A percentile compares a stretch with the other conserved stretches of the same genome.
phyloP scores from a whole-genome alignment of 495 filamentous ascomycete species.

The Lentithecium fluviatile region DNA sequence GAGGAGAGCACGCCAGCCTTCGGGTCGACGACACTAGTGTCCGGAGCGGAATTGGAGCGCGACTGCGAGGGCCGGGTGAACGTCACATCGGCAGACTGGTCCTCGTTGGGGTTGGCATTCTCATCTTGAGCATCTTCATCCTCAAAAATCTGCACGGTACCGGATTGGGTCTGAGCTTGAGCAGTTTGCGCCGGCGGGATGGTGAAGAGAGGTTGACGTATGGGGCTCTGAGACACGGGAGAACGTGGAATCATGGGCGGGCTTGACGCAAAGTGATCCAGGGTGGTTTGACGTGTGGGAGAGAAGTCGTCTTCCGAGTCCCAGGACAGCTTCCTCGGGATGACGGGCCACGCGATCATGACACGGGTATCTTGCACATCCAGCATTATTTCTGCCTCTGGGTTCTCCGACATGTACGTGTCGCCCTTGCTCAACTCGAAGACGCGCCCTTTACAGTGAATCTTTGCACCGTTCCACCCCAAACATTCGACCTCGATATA shows the following conservation, averaged over 20 bases:
- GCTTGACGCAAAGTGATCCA: slow-evolving; percentile 54
- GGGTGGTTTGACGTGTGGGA: slow-evolving; percentile 45
- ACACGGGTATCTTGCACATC: slow-evolving; percentile 93
- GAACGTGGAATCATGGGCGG: slow-evolving; percentile 59
- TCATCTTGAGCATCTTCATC: slow-evolving; percentile 50
- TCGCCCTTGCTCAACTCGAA: slow-evolving; percentile 87
- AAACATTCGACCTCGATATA: slow-evolving; percentile 83
- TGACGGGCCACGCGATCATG: slow-evolving; percentile 78
- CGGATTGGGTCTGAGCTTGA: slow-evolving; percentile 47
- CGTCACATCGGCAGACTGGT: slow-evolving; percentile 12
- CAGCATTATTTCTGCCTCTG: slow-evolving; percentile 87
- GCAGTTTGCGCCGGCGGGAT: slow-evolving; percentile 47
- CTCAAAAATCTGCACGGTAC: slow-evolving; percentile 52
- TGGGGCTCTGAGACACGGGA: slow-evolving; percentile 31
- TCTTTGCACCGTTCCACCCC: slow-evolving; percentile 93
- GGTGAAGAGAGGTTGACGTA: slow-evolving; percentile 30
- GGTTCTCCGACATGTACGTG: slow-evolving; percentile 86
- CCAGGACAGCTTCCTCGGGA: slow-evolving; percentile 52
- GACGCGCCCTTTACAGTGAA: slow-evolving; percentile 86
- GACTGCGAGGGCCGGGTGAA: slow-evolving; percentile 24
- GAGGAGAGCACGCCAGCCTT: slow-evolving; percentile 19
- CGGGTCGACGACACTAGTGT: slow-evolving; percentile 21
- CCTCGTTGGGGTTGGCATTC: slow-evolving; percentile 13
- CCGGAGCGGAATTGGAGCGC: slow-evolving; percentile 16
- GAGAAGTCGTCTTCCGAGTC: slow-evolving; percentile 56